Evolutionary conservation across 352 stramenopile genomes (phyloP), one percentile per base, ranked within the genome.

Genomic region (Pilasporangium apinafurcum): DNA sequence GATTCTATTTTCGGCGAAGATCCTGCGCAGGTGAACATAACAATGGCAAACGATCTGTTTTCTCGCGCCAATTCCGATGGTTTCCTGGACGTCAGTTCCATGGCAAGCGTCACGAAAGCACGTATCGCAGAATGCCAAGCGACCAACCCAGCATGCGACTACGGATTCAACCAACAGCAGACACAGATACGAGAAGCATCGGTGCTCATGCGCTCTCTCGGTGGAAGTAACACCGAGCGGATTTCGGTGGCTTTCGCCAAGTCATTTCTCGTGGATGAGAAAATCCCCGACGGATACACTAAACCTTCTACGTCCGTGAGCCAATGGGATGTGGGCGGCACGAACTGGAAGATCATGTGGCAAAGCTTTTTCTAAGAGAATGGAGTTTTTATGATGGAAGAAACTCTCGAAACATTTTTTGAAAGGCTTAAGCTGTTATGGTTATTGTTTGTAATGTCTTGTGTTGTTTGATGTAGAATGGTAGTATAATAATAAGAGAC

Each of bases 201-300:
- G 27, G n/a, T 70, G 13, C 28, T 74, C 18, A 48, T 74, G 16
- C 27, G 46, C 2, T 43, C 38, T 7, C 34, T 71, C 9, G 50
- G 56, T n/a, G 51, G 49, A 18, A 21, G 39, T 16, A 16, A 42
- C 10, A 32, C 37, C 25, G 55, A 59, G 43, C 38, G 35, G 17
- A 56, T 66, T 18, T 40, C 26, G 12, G 29, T 36, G 4, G 36
- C 14, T 3, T 33, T 52, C 32, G 44, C 42, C 13, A 26, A 29
- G 34, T 65, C 51, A 32, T 70, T 70, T 28, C 33, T 70, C 28
- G 16, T 44, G 26, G 14, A 64, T 14, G 60, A 70, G 52, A 45
- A 45, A 30, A 54, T 70, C 35, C 60, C 60, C 20, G 18, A 18
- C 1, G 52, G 51, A 42, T 70, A 54, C 56, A 44, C 38, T 26